Percentiles rank a stretch among this genome's conserved stretches.
phyloP scores from a whole-genome alignment of 1,139 yeast species.

The Suhomyces chickasaworum region DNA sequence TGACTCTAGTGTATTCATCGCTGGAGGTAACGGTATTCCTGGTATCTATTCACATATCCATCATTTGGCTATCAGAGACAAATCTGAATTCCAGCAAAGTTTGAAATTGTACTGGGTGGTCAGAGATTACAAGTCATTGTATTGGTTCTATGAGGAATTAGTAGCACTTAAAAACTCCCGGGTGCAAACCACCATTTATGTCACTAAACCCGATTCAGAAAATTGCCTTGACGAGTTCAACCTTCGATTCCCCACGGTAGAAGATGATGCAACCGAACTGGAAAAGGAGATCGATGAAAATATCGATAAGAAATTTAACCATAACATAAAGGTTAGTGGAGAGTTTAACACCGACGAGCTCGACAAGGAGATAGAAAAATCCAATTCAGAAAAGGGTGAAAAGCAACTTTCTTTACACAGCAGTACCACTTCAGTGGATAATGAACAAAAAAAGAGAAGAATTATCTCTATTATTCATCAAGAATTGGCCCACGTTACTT shows the following conservation, averaged over 20 bases:
- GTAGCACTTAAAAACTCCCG: conserved; percentile 30
- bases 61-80: conserved; percentile 23
- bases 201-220: conserved; percentile 41
- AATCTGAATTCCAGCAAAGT: conserved; percentile 28
- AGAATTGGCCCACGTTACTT: conserved; percentile 25
- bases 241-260: conserved; percentile 7
- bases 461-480: conserved; percentile 18
- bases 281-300: conserved; percentile 1
- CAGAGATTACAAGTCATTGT: conserved; percentile 43
- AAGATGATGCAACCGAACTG: conserved; percentile 4
- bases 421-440: not conserved
- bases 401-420: not conserved
- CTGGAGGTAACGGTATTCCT: conserved; percentile 54
- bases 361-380: not conserved
- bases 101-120: conserved; percentile 55
- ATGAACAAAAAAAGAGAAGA: conserved; percentile 5
- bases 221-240: conserved; percentile 24
- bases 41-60: conserved; percentile 45
- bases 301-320: not conserved
- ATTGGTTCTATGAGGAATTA: conserved; percentile 56
- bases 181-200: conserved; percentile 40
- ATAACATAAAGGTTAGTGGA: not conserved
- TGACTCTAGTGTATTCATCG: conserved; percentile 40
- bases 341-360: not conserved
- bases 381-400: not conserved